Evolutionary conservation across 495 filamentous ascomycete species (phyloP).

Genomic region (Platismatia glauca): DNA sequence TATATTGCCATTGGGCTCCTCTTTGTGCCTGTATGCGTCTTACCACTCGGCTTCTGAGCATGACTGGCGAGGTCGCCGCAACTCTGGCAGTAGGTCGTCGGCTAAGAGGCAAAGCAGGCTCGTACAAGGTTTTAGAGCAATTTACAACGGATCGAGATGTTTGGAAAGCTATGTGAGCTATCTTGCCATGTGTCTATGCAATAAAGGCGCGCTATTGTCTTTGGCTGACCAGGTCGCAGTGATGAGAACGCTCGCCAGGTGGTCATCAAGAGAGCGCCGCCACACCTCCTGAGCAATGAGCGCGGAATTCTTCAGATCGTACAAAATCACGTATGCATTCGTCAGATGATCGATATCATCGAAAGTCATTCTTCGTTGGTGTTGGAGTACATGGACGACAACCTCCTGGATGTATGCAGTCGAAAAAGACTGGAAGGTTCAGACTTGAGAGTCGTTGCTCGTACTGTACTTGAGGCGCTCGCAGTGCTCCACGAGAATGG

Average conservation of each 20-base stretch:
- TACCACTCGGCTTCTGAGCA: not conserved
- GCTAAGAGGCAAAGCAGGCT: not conserved
- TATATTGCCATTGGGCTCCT: not conserved
- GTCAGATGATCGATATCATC: slow-evolving; percentile 11
- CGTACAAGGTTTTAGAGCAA: not conserved
- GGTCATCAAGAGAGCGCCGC: not conserved
- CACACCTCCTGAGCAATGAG: slow-evolving; percentile 1
- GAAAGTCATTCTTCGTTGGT: slow-evolving; percentile 35
- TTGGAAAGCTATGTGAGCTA: slow-evolving; percentile 2
- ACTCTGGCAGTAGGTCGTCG: not conserved
- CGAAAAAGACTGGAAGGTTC: slow-evolving; percentile 26
- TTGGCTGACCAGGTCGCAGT: not conserved
- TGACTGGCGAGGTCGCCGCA: not conserved
- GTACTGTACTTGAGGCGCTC: slow-evolving; percentile 1
- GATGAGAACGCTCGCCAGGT: not conserved
- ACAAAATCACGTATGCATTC: not conserved
- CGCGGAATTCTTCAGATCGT: not conserved
- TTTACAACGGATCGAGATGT: not conserved
- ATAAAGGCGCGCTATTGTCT: not conserved
- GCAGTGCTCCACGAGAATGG: slow-evolving; percentile 6
- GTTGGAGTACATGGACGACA: slow-evolving; percentile 35
- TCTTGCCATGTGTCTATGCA: no score
- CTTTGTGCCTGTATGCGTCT: not conserved
- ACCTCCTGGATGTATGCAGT: slow-evolving; percentile 30
- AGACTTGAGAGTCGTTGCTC: slow-evolving; percentile 1